These are phyloP conservation scores for Mariannaea elegans DNA, from an alignment of 2,329 filamentous ascomycete genomes.

Conservation along the genomic window DNA sequence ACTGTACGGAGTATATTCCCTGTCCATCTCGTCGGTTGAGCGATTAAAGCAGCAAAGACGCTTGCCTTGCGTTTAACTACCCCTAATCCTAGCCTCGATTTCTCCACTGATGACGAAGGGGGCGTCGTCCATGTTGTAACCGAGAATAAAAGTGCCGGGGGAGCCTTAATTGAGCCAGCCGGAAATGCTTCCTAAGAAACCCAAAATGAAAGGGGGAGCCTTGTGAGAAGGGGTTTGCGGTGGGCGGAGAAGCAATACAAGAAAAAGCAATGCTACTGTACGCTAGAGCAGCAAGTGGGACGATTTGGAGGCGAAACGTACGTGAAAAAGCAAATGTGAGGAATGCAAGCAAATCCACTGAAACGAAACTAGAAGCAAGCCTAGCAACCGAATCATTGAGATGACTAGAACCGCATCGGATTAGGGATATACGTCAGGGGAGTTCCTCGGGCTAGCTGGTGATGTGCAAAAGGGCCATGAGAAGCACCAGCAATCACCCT, in stretches of 20 bases:
- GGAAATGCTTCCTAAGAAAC: not conserved
- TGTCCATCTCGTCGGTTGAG: slow-evolving; percentile 13
- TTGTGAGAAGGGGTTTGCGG: not conserved
- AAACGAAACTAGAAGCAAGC: slow-evolving; percentile 26
- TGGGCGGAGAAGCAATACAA: not conserved
- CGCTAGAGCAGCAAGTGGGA: slow-evolving; percentile 34
- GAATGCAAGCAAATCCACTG: slow-evolving; percentile 21
- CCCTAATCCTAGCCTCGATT: slow-evolving; percentile 8
- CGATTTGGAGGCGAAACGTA: slow-evolving; percentile 35
- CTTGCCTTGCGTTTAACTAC: slow-evolving; percentile 6
- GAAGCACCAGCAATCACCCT: no score
- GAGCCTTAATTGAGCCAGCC: not conserved
- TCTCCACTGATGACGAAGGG: slow-evolving; percentile 24
- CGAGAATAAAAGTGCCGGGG: slow-evolving; percentile 15
- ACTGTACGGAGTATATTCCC: no score
- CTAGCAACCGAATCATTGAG: slow-evolving; percentile 7
- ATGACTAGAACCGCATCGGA: slow-evolving; percentile 5
- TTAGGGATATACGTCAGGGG: slow-evolving; percentile 24
- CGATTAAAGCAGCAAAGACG: slow-evolving; percentile 18
- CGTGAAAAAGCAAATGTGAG: slow-evolving; percentile 34
- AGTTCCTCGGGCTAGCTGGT: not conserved
- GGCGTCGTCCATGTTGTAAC: slow-evolving; percentile 16
- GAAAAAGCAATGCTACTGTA: slow-evolving; percentile 29
- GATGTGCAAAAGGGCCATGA: not conserved
- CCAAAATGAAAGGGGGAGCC: slow-evolving; percentile 8